Evolutionary conservation across 129 eudicot species (phyloP), one percentile per base, ranked within the genome.

Genomic region (Helianthus tuberosus): DNA sequence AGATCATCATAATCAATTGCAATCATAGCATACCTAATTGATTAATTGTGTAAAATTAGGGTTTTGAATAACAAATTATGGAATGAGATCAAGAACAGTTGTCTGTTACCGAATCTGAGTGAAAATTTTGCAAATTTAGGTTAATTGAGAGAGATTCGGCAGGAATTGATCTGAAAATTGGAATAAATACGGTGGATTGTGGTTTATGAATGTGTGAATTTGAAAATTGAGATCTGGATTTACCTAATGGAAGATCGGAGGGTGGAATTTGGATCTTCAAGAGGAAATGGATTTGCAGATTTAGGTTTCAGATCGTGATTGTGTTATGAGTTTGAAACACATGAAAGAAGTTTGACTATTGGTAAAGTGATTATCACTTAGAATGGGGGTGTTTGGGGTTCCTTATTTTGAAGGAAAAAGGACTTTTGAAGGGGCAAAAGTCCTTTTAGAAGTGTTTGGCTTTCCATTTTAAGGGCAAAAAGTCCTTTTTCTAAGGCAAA

Each of bases 1-100:
- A 78, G 73, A 77, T 91, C 68, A 76, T 80, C 97, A 86, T 93
- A 72, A 81, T 88, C 75, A 84, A 74, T 73, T 1, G 9, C 13
- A 76, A 66, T 75, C 79, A 75, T 63, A 74, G 38, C 82, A 80
- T 76, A 54, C 74, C 85, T 74, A 77, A 11, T 35, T 39, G 49
- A 47, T 3, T 12, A 25, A 12, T 73, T 10, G 11, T 41, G 65
- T 64, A 14, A 49, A 64, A 46, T 78, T 52, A 8, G 66, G 68
- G 48, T 75, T 59, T 7, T 57, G 64, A 69, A 5, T 70, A 47
- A 43, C 7, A 61, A 69, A 60, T 13, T 16, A 23, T 38, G 36
- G 17, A 15, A 71, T 0, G 63, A 50, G 71, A 53, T 53, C 29
- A 62, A 23, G n/a, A 69, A 12, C 53, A 59, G n/a, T 36, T 20